Conservation (phyloP, 2,329 filamentous ascomycete genomes). For the Trichophaea hybrida region DNA sequence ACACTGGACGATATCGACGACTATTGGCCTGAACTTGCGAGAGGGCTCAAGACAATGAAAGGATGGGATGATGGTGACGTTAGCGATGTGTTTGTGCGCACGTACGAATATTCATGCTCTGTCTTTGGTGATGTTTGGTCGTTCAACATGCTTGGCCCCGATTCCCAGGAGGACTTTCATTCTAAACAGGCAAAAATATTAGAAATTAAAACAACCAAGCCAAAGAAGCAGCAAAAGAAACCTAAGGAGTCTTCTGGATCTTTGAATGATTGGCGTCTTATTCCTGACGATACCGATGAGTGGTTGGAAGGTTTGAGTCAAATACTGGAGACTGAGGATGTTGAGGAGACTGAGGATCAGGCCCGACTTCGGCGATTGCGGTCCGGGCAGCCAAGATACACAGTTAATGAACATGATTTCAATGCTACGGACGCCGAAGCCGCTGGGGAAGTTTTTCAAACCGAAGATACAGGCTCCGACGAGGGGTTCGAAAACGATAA, state of each 20-base stretch:
- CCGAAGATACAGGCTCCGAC: not conserved
- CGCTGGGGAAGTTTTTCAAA: not conserved
- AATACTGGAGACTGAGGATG: slow-evolving; percentile 10
- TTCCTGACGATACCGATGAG: slow-evolving; percentile 8
- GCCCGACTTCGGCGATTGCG: not conserved
- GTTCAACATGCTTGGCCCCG: slow-evolving; percentile 39
- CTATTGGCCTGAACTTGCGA: slow-evolving; percentile 72
- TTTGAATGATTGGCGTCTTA: slow-evolving; percentile 3
- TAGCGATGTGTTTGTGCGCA: slow-evolving; percentile 66
- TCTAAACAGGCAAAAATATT: not conserved
- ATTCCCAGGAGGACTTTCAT: slow-evolving; percentile 20
- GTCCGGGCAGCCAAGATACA: not conserved
- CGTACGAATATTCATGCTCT: slow-evolving; percentile 69
- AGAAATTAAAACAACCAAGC: not conserved
- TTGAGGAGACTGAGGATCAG: not conserved
- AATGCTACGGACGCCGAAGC: not conserved
- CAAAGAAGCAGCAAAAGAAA: slow-evolving; percentile 3
- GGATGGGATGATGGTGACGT: slow-evolving; percentile 68
- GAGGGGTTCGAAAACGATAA: not conserved
- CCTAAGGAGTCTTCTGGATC: slow-evolving; percentile 8
- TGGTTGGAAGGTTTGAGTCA: slow-evolving; percentile 13
- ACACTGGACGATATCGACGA: slow-evolving; percentile 67
- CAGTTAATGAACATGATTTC: not conserved
- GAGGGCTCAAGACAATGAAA: slow-evolving; percentile 56
- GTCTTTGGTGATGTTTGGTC: slow-evolving; percentile 40